Evolutionary conservation across 2,329 filamentous ascomycete genomes (phyloP).

Genomic region (Botrytis tulipae): DNA sequence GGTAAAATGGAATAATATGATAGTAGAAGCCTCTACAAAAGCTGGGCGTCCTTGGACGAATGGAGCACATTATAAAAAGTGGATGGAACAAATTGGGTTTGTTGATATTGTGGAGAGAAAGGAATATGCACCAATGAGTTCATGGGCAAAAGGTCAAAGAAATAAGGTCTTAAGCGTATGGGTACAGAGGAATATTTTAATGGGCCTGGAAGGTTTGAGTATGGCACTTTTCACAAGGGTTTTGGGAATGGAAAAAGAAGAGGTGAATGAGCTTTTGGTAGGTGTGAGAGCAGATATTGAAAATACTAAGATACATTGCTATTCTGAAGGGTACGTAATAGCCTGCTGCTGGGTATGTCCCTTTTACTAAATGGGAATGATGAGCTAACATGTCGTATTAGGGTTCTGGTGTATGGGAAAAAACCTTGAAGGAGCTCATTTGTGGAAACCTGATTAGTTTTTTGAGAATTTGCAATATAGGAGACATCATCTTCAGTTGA

Average conservation of each 20-base stretch:
- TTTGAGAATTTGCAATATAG: not conserved
- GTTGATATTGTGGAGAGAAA: constrained; percentile 33
- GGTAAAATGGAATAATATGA: constrained; percentile 15
- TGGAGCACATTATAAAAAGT: constrained; percentile 27
- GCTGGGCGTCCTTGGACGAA: constrained; percentile 32
- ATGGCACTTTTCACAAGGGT: constrained; percentile 31
- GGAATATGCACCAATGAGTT: constrained; percentile 32
- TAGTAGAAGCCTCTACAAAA: constrained; percentile 23
- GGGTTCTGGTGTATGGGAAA: constrained; percentile 12
- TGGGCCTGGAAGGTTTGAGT: constrained; percentile 26
- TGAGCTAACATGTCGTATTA: not conserved
- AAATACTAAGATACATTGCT: constrained; percentile 22
- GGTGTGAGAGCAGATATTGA: constrained; percentile 24
- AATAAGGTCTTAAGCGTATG: constrained; percentile 32
- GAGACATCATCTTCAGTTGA: not conserved
- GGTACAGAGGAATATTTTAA: constrained; percentile 28
- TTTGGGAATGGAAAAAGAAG: constrained; percentile 31
- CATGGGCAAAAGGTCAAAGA: constrained; percentile 35
- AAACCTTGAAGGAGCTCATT: not conserved
- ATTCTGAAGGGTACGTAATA: constrained; percentile 8
- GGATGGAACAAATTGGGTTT: constrained; percentile 36
- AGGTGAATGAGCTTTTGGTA: constrained; percentile 33
- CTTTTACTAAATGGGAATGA: not conserved
- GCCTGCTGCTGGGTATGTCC: not conserved
- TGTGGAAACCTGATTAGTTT: not conserved